These are phyloP conservation scores for Tetrapyrgos nigripes DNA, from an alignment of 1,284 basidiomycete species.

Conservation along the genomic window DNA sequence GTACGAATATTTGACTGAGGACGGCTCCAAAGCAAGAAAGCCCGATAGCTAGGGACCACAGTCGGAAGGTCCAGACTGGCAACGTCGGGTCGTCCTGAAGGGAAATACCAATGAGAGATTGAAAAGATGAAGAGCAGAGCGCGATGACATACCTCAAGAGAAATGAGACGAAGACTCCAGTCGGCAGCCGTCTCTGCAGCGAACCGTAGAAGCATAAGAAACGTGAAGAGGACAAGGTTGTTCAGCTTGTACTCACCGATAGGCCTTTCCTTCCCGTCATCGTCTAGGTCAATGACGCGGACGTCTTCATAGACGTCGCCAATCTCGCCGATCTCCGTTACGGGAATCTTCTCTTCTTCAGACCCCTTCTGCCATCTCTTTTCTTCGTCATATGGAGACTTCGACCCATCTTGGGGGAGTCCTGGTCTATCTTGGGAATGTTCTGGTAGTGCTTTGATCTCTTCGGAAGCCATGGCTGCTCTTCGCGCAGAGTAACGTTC, in stretches of 20 bases:
- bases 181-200: constrained; percentile 13
- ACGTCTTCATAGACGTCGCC: constrained; percentile 37
- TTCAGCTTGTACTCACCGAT: constrained; percentile 33
- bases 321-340: constrained; percentile 8
- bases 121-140: constrained; percentile 1
- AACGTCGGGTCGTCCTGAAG: constrained; percentile 53
- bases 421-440: no score
- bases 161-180: constrained; percentile 17
- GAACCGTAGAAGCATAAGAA: background rate
- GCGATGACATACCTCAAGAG: constrained; percentile 7
- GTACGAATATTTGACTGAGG: constrained; percentile 51
- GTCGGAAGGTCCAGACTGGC: constrained; percentile 49
- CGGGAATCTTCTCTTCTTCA: background rate
- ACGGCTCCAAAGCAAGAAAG: constrained; percentile 52
- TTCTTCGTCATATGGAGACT: no score
- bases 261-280: constrained; percentile 40
- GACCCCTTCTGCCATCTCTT: background rate
- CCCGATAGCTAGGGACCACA: constrained; percentile 51
- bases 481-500: no score
- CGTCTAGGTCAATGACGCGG: constrained; percentile 37
- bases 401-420: no score
- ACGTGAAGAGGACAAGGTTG: background rate
- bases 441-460: no score
- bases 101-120: constrained; percentile 42
- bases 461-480: no score